A percentile compares a stretch with the other conserved stretches of the same genome.
Conservation (phyloP, 164 flowering plant species). For the Cinnamomum micranthum region DNA sequence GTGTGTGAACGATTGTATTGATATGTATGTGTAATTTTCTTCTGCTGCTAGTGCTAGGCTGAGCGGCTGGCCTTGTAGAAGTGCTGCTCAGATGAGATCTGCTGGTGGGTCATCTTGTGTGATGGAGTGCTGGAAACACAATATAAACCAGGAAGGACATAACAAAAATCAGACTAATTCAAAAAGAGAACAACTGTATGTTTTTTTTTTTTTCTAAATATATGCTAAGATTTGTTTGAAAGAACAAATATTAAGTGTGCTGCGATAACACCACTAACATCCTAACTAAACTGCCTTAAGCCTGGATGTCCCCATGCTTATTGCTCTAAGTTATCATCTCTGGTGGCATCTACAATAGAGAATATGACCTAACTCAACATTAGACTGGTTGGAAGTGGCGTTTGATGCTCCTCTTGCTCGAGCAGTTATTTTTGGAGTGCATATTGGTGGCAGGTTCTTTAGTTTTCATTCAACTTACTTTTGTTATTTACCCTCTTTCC, state of each 20-base stretch:
- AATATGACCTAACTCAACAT: conserved; percentile 21
- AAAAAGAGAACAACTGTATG: too few species aligned
- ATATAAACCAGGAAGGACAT: too few species aligned
- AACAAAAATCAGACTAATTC: too few species aligned
- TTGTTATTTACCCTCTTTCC: not conserved
- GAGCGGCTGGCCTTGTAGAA: too few species aligned
- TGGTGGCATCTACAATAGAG: not conserved
- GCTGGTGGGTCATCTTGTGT: too few species aligned
- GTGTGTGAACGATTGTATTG: too few species aligned
- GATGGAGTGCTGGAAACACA: too few species aligned
- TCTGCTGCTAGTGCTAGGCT: too few species aligned
- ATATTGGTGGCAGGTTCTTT: conserved; percentile 55
- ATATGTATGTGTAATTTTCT: too few species aligned
- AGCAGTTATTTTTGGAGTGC: conserved; percentile 85
- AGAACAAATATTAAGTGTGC: not conserved
- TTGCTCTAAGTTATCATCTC: not conserved
- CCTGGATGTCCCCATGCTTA: not conserved
- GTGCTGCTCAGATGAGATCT: too few species aligned
- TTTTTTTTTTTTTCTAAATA: too few species aligned
- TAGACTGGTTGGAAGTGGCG: conserved; percentile 46
- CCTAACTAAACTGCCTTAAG: not conserved
- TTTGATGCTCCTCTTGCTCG: conserved; percentile 66
- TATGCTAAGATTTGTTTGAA: not conserved
- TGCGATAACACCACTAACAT: not conserved
- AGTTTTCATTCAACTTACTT: not conserved